These are phyloP conservation scores for Arabidopsis lyrata DNA, from an alignment of 441 rosid genomes.

Conservation along the genomic window DNA sequence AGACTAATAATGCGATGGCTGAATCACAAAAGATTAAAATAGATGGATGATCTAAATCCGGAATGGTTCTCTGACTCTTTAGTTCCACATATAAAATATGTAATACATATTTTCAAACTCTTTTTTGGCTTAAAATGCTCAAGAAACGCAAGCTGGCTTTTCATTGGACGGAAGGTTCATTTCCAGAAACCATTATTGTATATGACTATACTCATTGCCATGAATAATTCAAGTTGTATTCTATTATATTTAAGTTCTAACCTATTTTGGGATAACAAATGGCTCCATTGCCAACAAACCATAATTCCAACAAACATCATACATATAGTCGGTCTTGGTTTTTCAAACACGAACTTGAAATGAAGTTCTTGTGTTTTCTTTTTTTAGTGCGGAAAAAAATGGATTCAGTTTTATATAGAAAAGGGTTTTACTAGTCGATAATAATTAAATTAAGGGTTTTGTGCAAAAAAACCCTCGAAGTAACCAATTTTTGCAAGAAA, in stretches of 20 bases:
- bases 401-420: neutral
- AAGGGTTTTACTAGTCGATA: neutral
- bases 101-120: neutral
- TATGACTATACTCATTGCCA: neutral
- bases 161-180: slow-evolving; percentile 22
- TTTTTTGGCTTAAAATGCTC: slow-evolving; percentile 25
- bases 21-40: slow-evolving; percentile 15
- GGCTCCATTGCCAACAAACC: slow-evolving; percentile 6
- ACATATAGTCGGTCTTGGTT: neutral
- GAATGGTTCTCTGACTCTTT: slow-evolving; percentile 33
- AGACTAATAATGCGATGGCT: neutral
- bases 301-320: slow-evolving; percentile 2
- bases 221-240: neutral
- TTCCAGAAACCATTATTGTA: neutral
- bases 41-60: neutral
- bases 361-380: neutral
- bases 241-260: slow-evolving; percentile 1
- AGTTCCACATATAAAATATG: neutral
- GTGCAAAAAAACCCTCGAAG: no score
- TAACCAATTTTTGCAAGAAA: no score
- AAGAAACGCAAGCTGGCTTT: slow-evolving; percentile 40
- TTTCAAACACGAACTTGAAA: slow-evolving; percentile 8
- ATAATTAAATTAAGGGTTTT: neutral
- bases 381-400: neutral
- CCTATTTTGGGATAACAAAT: slow-evolving; percentile 16